Base-by-base conservation (phyloP, 2,329 filamentous ascomycete species). In the Clonostachys rhizophaga region DNA sequence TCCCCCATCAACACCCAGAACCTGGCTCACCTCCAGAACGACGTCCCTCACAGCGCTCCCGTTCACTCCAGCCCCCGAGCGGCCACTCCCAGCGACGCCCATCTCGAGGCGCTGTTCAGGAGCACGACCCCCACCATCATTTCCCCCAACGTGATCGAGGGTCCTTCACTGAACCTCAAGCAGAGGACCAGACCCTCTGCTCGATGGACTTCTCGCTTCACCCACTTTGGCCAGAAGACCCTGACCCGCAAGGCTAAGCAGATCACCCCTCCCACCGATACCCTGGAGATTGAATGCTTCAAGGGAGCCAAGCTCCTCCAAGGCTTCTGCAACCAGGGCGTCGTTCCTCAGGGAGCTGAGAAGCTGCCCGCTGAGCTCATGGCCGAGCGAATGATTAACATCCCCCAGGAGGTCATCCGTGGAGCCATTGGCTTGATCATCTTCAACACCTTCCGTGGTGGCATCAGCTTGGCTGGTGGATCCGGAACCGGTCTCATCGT, bases 251-350 rank as follows among this genome's bases (percentile, higher is more conserved):
- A 86, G 66, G 74, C 95, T 36, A 90, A 90, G n/a, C 69, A 68
- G 43, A 90, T 95, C 66, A 86, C 88, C 18, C 95, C 95, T 66
- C 86, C 91, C 79, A 91, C 91, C 2, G 89, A 86, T 47, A 85
- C 86, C 2, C 73, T 96, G 53, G 91, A 95, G 61, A 90, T 90
- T 65, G 91, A 96, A 70, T 87, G 86, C 56, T 90, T 96, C 67
- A 96, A 96, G 71, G 89, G 90, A 1, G 90, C 91, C 34, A 75
- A 88, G 12, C 95, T 96, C 43, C 65, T 96, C 24, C 81, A 81
- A 60, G 87, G 84, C 52, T 96, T 96, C 67, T 95, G 90, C 75
- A 94, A 84, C 87, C 74, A 58, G 83, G 76, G 76, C 40, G 75
- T 79, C 52, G 75, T 78, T 52, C 70, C 71, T 55, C 65, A 30